These are phyloP conservation scores for Didymella pomorum DNA, from an alignment of 2,329 filamentous ascomycete species.

Conservation along the genomic window DNA sequence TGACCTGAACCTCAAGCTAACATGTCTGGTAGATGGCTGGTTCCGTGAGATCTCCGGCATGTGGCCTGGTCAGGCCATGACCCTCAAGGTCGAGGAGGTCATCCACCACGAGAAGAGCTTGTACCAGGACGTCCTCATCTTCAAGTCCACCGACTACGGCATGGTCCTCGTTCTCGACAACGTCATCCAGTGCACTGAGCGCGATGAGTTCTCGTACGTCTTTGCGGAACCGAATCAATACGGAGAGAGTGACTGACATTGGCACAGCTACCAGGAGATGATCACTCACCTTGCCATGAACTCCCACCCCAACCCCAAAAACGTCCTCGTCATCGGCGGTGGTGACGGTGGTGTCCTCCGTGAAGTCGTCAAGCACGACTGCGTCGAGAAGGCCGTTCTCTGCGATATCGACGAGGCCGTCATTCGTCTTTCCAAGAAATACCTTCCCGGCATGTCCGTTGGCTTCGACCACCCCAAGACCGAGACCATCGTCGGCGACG, in stretches of 20 bases:
- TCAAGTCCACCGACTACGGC: slow-evolving; percentile 97
- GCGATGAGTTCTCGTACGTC: slow-evolving; percentile 89
- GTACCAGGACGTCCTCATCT: slow-evolving; percentile 99
- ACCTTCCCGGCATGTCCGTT: slow-evolving; percentile 90
- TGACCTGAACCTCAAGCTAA: slow-evolving; percentile 12
- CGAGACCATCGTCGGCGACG: slow-evolving; percentile 91
- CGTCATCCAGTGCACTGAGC: slow-evolving; percentile 98
- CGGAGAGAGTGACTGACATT: slow-evolving; percentile 25
- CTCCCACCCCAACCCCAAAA: slow-evolving; percentile 97
- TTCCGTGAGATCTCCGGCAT: slow-evolving; percentile 99
- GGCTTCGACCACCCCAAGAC: slow-evolving; percentile 95
- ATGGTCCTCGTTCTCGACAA: slow-evolving; percentile 97
- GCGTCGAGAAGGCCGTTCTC: slow-evolving; percentile 92
- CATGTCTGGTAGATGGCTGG: slow-evolving; percentile 84
- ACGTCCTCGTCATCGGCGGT: slow-evolving; percentile 96
- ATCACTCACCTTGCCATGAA: slow-evolving; percentile 98
- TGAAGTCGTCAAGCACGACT: slow-evolving; percentile 98
- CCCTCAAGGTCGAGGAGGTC: slow-evolving; percentile 86
- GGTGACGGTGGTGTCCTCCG: slow-evolving; percentile 97
- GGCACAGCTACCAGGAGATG: slow-evolving; percentile 91
- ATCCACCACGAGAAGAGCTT: slow-evolving; percentile 99
- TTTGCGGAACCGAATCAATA: neutral
- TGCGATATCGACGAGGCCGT: slow-evolving; percentile 99
- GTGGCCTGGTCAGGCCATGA: slow-evolving; percentile 99
- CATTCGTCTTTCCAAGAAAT: slow-evolving; percentile 97